Conservation (phyloP, 352 stramenopile genomes). For the Phytophthora capsici region DNA sequence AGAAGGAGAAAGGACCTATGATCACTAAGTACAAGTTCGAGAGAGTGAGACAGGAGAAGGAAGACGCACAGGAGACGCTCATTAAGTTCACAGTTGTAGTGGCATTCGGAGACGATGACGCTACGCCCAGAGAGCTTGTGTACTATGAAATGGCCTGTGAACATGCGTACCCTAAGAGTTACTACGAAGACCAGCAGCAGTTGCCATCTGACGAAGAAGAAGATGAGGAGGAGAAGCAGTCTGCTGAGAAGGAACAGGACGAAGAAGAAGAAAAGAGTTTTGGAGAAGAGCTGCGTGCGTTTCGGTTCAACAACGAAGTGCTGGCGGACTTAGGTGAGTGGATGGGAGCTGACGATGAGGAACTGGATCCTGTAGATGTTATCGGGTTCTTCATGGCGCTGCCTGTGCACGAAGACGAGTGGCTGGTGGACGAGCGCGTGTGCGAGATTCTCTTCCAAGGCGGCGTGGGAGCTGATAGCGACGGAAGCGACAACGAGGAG, state of each 20-base stretch:
- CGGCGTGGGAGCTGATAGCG: constrained; percentile 38
- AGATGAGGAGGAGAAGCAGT: constrained; percentile 25
- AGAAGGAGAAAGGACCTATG: constrained; percentile 35
- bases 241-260: constrained; percentile 13
- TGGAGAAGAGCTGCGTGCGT: constrained; percentile 60
- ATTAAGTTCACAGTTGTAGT: constrained; percentile 53
- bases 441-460: constrained; percentile 75
- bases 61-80: constrained; percentile 43
- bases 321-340: constrained; percentile 56
- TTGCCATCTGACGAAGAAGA: constrained; percentile 40
- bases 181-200: constrained; percentile 69
- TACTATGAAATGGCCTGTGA: constrained; percentile 64
- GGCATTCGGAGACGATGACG: constrained; percentile 48
- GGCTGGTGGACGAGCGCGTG: constrained; percentile 78
- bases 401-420: constrained; percentile 79
- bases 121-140: constrained; percentile 54
- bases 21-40: constrained; percentile 62
- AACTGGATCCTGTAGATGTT: constrained; percentile 64
- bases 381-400: constrained; percentile 76
- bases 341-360: constrained; percentile 54
- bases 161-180: constrained; percentile 68
- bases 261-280: constrained; percentile 40
- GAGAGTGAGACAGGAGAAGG: constrained; percentile 31
- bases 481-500: constrained; percentile 21
- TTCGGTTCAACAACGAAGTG: constrained; percentile 65